A percentile compares a stretch with the other conserved stretches of the same genome.
Conservation (phyloP, 805 yeast species). For the Metschnikowia lunata region DNA sequence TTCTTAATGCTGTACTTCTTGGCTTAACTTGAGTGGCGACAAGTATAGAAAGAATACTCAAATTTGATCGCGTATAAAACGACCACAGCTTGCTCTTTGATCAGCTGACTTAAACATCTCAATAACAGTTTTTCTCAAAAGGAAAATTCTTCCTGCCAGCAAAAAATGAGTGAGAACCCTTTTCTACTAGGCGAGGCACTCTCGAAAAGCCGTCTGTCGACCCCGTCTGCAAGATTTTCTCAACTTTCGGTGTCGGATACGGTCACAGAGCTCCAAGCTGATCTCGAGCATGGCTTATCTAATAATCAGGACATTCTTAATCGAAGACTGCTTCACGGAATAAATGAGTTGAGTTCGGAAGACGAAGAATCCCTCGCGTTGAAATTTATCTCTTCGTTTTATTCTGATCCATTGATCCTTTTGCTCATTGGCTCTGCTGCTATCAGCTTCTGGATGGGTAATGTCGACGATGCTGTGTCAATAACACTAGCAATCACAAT, state of each 20-base stretch:
- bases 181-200: slow-evolving; percentile 23
- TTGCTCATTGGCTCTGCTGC: slow-evolving; percentile 86
- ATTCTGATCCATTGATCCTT: slow-evolving; percentile 87
- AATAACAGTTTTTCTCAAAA: no score
- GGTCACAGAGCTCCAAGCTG: slow-evolving; percentile 56
- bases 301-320: slow-evolving; percentile 66
- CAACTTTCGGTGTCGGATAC: slow-evolving; percentile 64
- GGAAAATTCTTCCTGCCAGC: not conserved
- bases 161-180: slow-evolving; percentile 39
- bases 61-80: no score
- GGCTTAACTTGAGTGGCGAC: no score
- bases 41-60: no score
- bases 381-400: slow-evolving; percentile 75
- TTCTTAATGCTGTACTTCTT: no score
- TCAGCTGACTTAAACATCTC: no score
- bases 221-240: slow-evolving; percentile 66
- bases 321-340: slow-evolving; percentile 73
- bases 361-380: slow-evolving; percentile 71
- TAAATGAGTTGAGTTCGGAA: slow-evolving; percentile 70
- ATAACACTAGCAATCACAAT: slow-evolving; percentile 88
- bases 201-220: slow-evolving; percentile 16
- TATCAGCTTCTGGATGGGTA: slow-evolving; percentile 88
- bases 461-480: slow-evolving; percentile 91
- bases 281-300: slow-evolving; percentile 54
- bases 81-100: no score